Base-by-base conservation (phyloP, 805 yeast genomes). In the Ogataea methanolica region DNA sequence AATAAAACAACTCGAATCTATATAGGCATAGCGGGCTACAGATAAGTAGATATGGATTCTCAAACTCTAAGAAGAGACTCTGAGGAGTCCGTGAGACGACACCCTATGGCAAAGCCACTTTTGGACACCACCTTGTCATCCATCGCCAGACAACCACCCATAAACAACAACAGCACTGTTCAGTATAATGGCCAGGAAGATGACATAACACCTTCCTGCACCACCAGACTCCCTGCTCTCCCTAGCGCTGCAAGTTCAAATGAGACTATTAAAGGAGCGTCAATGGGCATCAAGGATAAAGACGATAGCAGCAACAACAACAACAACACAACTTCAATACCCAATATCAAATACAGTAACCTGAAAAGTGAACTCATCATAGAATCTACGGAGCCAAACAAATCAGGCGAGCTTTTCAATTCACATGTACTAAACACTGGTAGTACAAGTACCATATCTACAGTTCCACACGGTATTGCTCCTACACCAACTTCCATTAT, bases 331-430 rank as follows among this genome's bases (percentile, higher is more conserved):
- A 35, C 34, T 4, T 29, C 42, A 9, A 16, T 33, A n/a, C 33
- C 36, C 6, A 35, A 26, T 14, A 37, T 31, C 17, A 47, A 47
- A 26, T 37, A 44, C 22, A 39, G 40, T 35, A 17, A 47, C 21
- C 35, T 51, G 41, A 51, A 46, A 31, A 51, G 54, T 42, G 54
- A 51, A 35, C 36, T 51, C 23, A 51, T 51, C 33, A 40, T 36
- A 7, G 36, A 41, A 26, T 26, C 31, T 26, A 26, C 9, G 9
- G 31, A 26, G 9, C 31, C 31, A 26, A 26, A 26, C 31, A 26
- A 26, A 26, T 26, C 31, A 26, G 9, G 31, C 9, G 31, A 26
- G 9, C 31, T 26, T 26, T 26, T 26, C 31, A 26, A 11, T 26
- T 26, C 31, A 26, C 9, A 26, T 26, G 31, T 7, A 11, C 9